Evolutionary conservation across 768 basidiomycete genomes (phyloP).

Genomic region (Hemileccinum rubropunctum): DNA sequence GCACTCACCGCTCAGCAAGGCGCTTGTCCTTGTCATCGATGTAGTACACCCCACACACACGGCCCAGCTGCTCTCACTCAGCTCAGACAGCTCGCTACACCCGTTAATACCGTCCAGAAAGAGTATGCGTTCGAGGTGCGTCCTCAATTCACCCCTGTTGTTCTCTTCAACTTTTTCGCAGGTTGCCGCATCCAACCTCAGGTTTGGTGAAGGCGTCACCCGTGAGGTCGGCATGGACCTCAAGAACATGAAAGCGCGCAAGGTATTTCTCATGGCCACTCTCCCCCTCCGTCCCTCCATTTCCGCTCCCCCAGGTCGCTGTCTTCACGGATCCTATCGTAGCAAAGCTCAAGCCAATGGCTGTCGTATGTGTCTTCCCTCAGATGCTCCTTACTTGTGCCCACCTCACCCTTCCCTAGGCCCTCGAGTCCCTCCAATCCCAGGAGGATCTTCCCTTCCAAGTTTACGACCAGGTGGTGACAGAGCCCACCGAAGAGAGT

Average conservation of each 20-base stretch:
- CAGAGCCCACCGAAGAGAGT: constrained; percentile 91
- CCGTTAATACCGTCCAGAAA: constrained; percentile 67
- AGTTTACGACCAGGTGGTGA: constrained; percentile 75
- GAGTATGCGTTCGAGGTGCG: constrained; percentile 90
- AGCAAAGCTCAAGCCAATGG: constrained; percentile 77
- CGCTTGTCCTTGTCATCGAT: constrained; percentile 78
- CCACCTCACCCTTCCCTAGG: constrained; percentile 38
- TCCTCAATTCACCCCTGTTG: background rate
- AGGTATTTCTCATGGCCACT: constrained; percentile 43
- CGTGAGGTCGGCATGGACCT: constrained; percentile 91
- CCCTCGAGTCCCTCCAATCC: constrained; percentile 74
- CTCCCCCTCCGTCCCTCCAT: constrained; percentile 5
- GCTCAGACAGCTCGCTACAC: constrained; percentile 73
- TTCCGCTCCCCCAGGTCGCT: constrained; percentile 60
- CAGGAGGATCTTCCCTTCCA: constrained; percentile 77
- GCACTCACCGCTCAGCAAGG: constrained; percentile 66
- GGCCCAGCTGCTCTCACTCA: constrained; percentile 52
- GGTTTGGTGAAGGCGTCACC: constrained; percentile 90
- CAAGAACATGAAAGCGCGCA: constrained; percentile 88
- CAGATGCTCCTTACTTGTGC: background rate
- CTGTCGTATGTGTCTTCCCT: constrained; percentile 52
- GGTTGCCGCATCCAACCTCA: constrained; percentile 84
- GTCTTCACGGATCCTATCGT: constrained; percentile 92
- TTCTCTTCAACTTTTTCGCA: constrained; percentile 23
- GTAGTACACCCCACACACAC: constrained; percentile 38